These are phyloP conservation scores for Myochromella boudieri DNA, from an alignment of 768 basidiomycete species.

Conservation along the genomic window DNA sequence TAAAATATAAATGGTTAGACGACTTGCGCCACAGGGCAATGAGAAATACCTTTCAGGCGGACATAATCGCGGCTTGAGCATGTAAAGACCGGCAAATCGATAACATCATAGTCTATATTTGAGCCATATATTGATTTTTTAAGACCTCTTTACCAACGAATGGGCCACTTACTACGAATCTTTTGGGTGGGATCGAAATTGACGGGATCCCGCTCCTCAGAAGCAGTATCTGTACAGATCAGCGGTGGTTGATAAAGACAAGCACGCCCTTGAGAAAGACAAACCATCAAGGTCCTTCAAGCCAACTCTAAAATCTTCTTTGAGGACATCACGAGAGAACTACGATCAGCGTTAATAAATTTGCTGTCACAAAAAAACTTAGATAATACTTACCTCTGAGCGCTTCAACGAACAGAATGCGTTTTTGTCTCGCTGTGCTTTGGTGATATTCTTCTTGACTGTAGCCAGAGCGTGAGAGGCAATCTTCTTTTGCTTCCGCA, in stretches of 20 bases:
- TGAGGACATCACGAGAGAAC: slow-evolving; percentile 56
- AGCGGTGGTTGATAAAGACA: not conserved
- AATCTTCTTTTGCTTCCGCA: slow-evolving; percentile 35
- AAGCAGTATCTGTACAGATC: slow-evolving; percentile 45
- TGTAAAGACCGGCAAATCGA: slow-evolving; percentile 64
- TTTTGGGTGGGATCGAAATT: slow-evolving; percentile 53
- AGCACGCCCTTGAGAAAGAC: slow-evolving; percentile 4
- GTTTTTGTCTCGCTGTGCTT: slow-evolving; percentile 59
- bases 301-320: slow-evolving; percentile 59
- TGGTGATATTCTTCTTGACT: slow-evolving; percentile 40
- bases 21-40: slow-evolving; percentile 2
- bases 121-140: not conserved
- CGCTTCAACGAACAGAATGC: slow-evolving; percentile 59
- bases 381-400: slow-evolving; percentile 40
- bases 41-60: slow-evolving; percentile 43
- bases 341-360: slow-evolving; percentile 19
- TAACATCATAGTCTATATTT: slow-evolving; percentile 51
- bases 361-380: not conserved
- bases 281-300: slow-evolving; percentile 60
- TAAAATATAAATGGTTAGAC: slow-evolving; percentile 17
- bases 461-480: slow-evolving; percentile 31
- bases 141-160: not conserved
- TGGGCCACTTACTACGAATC: slow-evolving; percentile 42
- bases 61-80: slow-evolving; percentile 63
- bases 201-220: slow-evolving; percentile 56